Base-by-base conservation (phyloP, 2,329 filamentous ascomycete genomes). In the Cercospora sp. region DNA sequence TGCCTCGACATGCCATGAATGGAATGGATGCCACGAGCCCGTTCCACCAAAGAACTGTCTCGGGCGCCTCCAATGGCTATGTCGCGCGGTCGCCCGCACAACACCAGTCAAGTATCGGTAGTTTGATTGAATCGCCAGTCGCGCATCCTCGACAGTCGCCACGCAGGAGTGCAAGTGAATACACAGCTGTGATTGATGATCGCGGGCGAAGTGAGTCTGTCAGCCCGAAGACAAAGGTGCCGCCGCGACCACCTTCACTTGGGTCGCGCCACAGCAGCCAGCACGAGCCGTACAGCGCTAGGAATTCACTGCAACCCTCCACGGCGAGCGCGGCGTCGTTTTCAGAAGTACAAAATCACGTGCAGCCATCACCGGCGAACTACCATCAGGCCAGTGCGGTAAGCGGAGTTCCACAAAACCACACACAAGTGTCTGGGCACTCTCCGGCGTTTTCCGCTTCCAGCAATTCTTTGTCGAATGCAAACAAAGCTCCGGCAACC, bases 151-250 rank as follows among this genome's bases (percentile, higher is more conserved):
- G 73, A 16, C 71, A 73, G 34, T 75, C 74, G 18, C 71, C 74
- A 24, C 65, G 69, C 26, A 73, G 73, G 18, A 70, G 72, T 37
- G 72, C 72, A 18, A 75, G 75, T 55, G 76, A 79, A 21, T 76
- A 81, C 53, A 82, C 85, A 67, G 85, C 85, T 53, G 84, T 85
- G 60, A 85, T 85, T 71, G 90, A 92, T 65, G 61, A 64, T 16
- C 86, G 90, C 74, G 91, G 91, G 69, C 83, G 86, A 61, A 92
- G 89, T 77, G 79, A 90, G 63, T 94, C 91, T 75, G 88, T 94
- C 61, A 94, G 91, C 77, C 92, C 92, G 32, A 93, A 92, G 80
- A 93, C 91, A 40, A 78, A 77, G 53, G 68, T 77, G 5, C 74
- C 73, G 16, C 74, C 75, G 28, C 74, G 75, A 2, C 66, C 72